phyloP scores from a whole-genome alignment of 257 asterid species.

The Penstemon newberryi region DNA sequence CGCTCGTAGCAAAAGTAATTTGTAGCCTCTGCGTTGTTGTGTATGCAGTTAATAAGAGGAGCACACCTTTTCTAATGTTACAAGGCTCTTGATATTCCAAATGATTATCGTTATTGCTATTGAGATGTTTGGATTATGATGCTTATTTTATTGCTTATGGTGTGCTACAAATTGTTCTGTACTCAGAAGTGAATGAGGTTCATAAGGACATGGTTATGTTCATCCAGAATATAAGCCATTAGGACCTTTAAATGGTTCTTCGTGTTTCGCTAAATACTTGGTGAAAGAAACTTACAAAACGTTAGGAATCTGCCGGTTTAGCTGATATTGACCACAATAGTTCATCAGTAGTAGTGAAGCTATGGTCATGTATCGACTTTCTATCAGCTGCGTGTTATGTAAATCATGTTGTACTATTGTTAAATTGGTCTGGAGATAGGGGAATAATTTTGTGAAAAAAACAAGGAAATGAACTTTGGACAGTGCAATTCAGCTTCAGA shows the following conservation, averaged over 20 bases:
- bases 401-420: not conserved
- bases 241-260: not conserved
- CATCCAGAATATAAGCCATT: too few relatives aligned
- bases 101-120: constrained; percentile 2
- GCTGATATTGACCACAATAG: not conserved
- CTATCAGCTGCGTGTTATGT: not conserved
- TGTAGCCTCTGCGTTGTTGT: constrained; percentile 40
- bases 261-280: not conserved
- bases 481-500: too few relatives aligned
- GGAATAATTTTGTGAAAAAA: too few relatives aligned
- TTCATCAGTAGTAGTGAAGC: not conserved
- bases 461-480: too few relatives aligned
- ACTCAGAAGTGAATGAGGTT: not conserved
- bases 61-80: constrained; percentile 32
- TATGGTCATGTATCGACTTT: not conserved
- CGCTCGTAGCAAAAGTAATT: constrained; percentile 30
- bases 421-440: not conserved
- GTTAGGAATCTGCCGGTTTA: not conserved
- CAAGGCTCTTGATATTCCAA: constrained; percentile 14
- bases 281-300: not conserved
- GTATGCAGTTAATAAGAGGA: constrained; percentile 53
- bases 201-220: not conserved
- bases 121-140: constrained; percentile 4
- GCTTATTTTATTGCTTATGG: not conserved
- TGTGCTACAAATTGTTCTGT: not conserved